Evolutionary conservation across 768 basidiomycete species (phyloP).

Genomic region (Trametes gibbosa): DNA sequence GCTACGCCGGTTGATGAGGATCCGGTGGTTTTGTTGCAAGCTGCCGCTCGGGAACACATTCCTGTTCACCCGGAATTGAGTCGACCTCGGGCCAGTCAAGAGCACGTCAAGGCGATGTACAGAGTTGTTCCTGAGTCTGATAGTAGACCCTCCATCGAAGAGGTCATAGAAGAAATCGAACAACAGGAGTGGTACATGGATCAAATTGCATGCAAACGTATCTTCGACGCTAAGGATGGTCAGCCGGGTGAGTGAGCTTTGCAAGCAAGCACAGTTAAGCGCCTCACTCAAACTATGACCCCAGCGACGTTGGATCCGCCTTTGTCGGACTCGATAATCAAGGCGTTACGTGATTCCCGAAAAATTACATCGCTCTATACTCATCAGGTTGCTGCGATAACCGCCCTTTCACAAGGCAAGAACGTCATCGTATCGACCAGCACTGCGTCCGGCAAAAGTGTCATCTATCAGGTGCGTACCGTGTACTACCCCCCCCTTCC

Average conservation of each 20-base stretch:
- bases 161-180: slow-evolving; percentile 56
- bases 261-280: neutral
- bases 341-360: slow-evolving; percentile 56
- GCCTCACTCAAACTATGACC: neutral
- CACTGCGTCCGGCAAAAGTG: slow-evolving; percentile 87
- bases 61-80: slow-evolving; percentile 54
- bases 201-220: slow-evolving; percentile 62
- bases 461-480: slow-evolving; percentile 73
- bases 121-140: slow-evolving; percentile 39
- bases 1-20: slow-evolving; percentile 56
- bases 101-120: slow-evolving; percentile 14
- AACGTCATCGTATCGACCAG: slow-evolving; percentile 88
- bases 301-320: slow-evolving; percentile 51
- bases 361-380: slow-evolving; percentile 63
- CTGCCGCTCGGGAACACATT: slow-evolving; percentile 67
- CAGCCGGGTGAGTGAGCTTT: slow-evolving; percentile 42
- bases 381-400: slow-evolving; percentile 73
- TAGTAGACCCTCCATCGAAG: slow-evolving; percentile 55
- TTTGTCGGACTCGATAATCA: slow-evolving; percentile 52
- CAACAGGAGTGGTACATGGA: slow-evolving; percentile 63
- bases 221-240: slow-evolving; percentile 50
- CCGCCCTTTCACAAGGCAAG: slow-evolving; percentile 51
- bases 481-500: neutral
- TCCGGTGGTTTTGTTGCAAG: slow-evolving; percentile 58
- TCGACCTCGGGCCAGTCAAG: slow-evolving; percentile 1